Base-by-base conservation (phyloP, 495 filamentous ascomycete genomes). In the Penicillium egyptiacum region DNA sequence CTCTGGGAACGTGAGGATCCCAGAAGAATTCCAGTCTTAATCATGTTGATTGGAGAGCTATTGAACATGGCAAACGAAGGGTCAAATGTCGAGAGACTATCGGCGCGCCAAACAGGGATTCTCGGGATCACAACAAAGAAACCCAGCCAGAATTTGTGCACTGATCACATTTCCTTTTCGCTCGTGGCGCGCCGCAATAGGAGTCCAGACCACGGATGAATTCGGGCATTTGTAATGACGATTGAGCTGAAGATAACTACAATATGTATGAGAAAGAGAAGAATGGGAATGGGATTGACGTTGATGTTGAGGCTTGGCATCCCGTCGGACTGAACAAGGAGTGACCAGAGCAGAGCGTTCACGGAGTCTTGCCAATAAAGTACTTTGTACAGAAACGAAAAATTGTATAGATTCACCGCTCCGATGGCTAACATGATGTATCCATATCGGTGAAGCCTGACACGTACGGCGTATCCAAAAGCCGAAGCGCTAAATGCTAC, bases 111-210 rank as follows among this genome's bases (percentile, higher is more conserved):
- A 53, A 64, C 61, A 64, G 57, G 61, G 61, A 39, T 57, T 14
- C 4, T 53, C 39, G 53, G 46, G 23, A 57, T 56, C 16, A 37
- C 31, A 37, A 60, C 58, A 60, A 60, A 60, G 58, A 60, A 60
- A 57, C 44, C 17, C 17, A 46, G 11, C n/a, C 16, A 11, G 23
- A n/a, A 3, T 12, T 19, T 25, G 42, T 28, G 53, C 53, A 42
- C 31, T 49, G 39, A 40, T 41, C 37, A 43, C 23, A 33, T 52
- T 46, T 33, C 23, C 33, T 28, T 31, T 31, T 59, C n/a, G 33
- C 28, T 11, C 40, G 54, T 46, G 58, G 53, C 53, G 47, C 16
- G 19, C 16, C 26, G n/a, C 16, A 22, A 14, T 31, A 1, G 12
- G 42, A 47, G 53, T 22, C 22, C 22, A 45, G 53, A 26, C 30